Conservation (phyloP, 2,329 filamentous ascomycete species). For the Fusarium mangiferae region DNA sequence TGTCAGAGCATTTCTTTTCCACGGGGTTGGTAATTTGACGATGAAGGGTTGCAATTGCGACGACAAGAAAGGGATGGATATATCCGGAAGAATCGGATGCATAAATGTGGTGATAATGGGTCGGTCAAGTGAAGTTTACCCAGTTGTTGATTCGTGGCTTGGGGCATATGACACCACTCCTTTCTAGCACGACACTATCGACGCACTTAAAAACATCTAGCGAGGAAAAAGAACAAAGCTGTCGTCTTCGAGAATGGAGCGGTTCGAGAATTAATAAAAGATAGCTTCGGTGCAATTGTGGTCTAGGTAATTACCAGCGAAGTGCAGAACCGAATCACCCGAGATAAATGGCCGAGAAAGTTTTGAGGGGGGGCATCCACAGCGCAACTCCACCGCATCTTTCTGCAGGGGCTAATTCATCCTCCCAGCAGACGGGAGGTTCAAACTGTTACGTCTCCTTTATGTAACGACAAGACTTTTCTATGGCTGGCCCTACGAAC, state of each 20-base stretch:
- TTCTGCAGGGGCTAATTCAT: not conserved
- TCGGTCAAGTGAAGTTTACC: not conserved
- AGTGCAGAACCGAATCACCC: not conserved
- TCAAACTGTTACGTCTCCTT: constrained; percentile 39
- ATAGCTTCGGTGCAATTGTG: not conserved
- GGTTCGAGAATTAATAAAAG: not conserved
- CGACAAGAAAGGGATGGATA: not conserved
- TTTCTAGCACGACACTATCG: not conserved
- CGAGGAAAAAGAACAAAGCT: not conserved
- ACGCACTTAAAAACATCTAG: not conserved
- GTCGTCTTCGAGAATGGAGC: not conserved
- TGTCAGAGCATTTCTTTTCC: not conserved
- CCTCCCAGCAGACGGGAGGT: not conserved
- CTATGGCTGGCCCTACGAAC: constrained; percentile 27
- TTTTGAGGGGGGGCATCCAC: not conserved
- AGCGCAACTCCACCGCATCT: not conserved
- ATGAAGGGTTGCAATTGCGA: not conserved
- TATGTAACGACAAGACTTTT: constrained; percentile 41
- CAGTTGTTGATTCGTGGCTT: not conserved
- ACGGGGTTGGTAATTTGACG: not conserved
- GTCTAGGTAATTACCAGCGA: not conserved
- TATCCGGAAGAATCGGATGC: not conserved
- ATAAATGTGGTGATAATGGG: not conserved
- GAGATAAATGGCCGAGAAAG: not conserved
- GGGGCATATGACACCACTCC: not conserved